Conservation (phyloP, 2,329 filamentous ascomycete genomes). For the Aspergillus ochraceoroseus region DNA sequence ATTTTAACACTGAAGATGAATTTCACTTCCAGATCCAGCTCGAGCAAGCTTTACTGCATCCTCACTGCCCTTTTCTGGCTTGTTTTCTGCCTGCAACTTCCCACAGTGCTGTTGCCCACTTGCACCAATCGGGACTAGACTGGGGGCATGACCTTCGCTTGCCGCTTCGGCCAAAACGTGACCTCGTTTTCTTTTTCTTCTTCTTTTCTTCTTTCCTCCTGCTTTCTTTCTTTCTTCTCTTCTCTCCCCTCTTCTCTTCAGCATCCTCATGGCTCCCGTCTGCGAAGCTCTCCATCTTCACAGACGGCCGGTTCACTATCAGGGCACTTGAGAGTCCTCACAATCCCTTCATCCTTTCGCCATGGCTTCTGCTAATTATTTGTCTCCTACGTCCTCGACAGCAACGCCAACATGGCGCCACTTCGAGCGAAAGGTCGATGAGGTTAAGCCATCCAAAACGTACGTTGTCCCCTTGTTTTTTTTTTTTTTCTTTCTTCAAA, state of each 20-base stretch:
- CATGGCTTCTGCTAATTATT: conserved; percentile 42
- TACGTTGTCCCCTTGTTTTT: conserved; percentile 49
- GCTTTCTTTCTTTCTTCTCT: conserved; percentile 19
- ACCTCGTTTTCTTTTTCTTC: conserved; percentile 25
- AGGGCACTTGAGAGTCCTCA: conserved; percentile 17
- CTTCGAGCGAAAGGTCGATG: conserved; percentile 77
- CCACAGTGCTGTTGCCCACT: no score
- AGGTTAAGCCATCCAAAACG: conserved; percentile 85
- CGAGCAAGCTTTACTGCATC: no score
- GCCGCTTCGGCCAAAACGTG: conserved; percentile 19
- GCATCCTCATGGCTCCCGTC: conserved; percentile 34
- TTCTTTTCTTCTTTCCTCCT: conserved; percentile 21
- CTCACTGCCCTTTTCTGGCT: no score
- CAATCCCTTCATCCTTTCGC: conserved; percentile 19
- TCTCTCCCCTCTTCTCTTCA: conserved; percentile 11
- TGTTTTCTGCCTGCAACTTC: no score
- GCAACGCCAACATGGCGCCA: conserved; percentile 64
- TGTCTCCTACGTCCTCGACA: conserved; percentile 66
- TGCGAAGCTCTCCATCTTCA: conserved; percentile 33
- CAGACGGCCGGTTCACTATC: conserved; percentile 28
- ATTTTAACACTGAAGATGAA: no score
- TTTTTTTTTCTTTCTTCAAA: conserved; percentile 48
- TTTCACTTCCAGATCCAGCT: no score
- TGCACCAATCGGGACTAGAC: conserved; percentile 27
- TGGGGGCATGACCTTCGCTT: conserved; percentile 31